Evolutionary conservation across 2,329 filamentous ascomycete genomes (phyloP).

Genomic region (Fusarium luffae): DNA sequence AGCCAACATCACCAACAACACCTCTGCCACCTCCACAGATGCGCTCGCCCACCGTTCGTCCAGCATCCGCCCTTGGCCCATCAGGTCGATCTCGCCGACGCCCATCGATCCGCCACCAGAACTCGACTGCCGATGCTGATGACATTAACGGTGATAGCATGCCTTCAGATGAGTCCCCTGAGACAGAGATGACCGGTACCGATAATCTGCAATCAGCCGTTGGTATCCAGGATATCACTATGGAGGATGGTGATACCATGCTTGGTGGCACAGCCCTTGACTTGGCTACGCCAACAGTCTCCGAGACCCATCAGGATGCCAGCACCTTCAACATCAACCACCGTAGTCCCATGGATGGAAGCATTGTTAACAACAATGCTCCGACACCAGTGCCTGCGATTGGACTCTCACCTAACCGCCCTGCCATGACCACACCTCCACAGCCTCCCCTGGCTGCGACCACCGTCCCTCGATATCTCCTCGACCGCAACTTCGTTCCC

Average conservation of each 20-base stretch:
- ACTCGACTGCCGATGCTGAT: constrained; percentile 89
- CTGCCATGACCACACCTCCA: constrained; percentile 75
- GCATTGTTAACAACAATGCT: constrained; percentile 78
- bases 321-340: constrained; percentile 96
- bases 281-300: constrained; percentile 80
- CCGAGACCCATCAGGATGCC: constrained; percentile 81
- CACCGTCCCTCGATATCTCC: constrained; percentile 81
- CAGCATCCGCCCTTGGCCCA: constrained; percentile 63
- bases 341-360: constrained; percentile 84
- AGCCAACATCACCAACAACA: constrained; percentile 91
- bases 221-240: constrained; percentile 82
- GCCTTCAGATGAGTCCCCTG: constrained; percentile 79
- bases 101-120: constrained; percentile 89
- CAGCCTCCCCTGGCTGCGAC: constrained; percentile 78
- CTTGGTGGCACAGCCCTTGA: constrained; percentile 80
- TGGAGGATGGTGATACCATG: constrained; percentile 84
- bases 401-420: constrained; percentile 78
- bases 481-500: constrained; percentile 77
- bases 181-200: constrained; percentile 82
- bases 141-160: constrained; percentile 87
- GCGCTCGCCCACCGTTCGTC: constrained; percentile 65
- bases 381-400: constrained; percentile 74
- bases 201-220: constrained; percentile 84
- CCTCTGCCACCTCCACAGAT: constrained; percentile 76
- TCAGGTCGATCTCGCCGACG: constrained; percentile 71